Evolutionary conservation across 495 filamentous ascomycete genomes (phyloP).

Genomic region (Hyphodiscus hymeniophilus): DNA sequence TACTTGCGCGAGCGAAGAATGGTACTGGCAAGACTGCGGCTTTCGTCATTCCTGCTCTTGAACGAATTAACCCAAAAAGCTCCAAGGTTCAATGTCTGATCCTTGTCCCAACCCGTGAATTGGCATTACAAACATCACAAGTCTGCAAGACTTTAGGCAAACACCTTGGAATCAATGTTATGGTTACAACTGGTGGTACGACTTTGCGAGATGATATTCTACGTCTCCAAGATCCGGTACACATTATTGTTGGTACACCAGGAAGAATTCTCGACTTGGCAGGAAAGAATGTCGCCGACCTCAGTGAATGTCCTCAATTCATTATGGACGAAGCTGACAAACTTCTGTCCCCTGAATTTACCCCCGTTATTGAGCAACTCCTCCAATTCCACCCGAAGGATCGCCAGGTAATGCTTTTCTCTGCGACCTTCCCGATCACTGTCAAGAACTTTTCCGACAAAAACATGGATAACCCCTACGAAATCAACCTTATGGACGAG

Average conservation of each 20-base stretch:
- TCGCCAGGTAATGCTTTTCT: slow-evolving; percentile 98
- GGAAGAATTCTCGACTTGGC: slow-evolving; percentile 92
- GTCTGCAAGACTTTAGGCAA: slow-evolving; percentile 98
- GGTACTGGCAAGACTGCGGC: slow-evolving; percentile 97
- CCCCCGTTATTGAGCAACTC: slow-evolving; percentile 91
- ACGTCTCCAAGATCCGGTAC: slow-evolving; percentile 84
- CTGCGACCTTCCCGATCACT: slow-evolving; percentile 90
- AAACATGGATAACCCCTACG: slow-evolving; percentile 90
- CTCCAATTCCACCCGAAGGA: slow-evolving; percentile 91
- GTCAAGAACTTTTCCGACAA: slow-evolving; percentile 98
- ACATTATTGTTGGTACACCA: slow-evolving; percentile 96
- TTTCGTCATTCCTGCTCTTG: slow-evolving; percentile 91
- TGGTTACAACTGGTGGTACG: slow-evolving; percentile 97
- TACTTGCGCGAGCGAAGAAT: slow-evolving; percentile 94
- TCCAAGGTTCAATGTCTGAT: slow-evolving; percentile 93
- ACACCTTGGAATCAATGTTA: slow-evolving; percentile 93
- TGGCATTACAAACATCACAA: slow-evolving; percentile 97
- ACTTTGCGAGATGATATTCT: slow-evolving; percentile 95
- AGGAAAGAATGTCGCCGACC: slow-evolving; percentile 88
- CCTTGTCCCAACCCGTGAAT: slow-evolving; percentile 90
- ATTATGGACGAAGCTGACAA: slow-evolving; percentile 99
- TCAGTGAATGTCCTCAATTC: slow-evolving; percentile 94
- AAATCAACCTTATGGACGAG: slow-evolving; percentile 99
- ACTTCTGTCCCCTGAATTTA: slow-evolving; percentile 91
- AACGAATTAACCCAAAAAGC: slow-evolving; percentile 92